These are phyloP conservation scores for Dioszegia hungarica DNA, from an alignment of 768 basidiomycete genomes.

Conservation along the genomic window DNA sequence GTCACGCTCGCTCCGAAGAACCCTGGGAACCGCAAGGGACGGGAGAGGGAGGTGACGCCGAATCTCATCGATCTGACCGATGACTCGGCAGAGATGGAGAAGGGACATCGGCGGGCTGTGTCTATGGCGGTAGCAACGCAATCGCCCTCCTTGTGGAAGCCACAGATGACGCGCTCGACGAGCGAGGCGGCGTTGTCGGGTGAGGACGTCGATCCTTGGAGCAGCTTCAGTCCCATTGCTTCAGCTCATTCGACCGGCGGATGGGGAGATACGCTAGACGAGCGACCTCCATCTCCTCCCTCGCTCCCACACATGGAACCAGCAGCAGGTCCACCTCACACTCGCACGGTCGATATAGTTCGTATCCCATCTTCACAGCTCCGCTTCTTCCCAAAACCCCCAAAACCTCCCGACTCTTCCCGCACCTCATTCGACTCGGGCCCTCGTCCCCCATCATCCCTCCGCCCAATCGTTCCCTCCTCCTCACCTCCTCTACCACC, in stretches of 20 bases:
- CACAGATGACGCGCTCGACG: neutral
- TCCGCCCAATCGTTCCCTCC: neutral
- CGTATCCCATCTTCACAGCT: conserved; percentile 35
- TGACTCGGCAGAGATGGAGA: conserved; percentile 9
- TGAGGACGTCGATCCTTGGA: neutral
- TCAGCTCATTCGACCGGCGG: neutral
- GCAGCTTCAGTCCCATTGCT: neutral
- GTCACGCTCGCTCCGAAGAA: conserved; percentile 33
- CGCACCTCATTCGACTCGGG: conserved; percentile 7
- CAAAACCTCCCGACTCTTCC: neutral
- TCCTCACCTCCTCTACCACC: no score
- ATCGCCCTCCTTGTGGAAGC: neutral
- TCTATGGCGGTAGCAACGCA: neutral
- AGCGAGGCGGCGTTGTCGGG: neutral
- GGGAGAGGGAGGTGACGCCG: neutral
- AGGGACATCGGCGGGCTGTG: neutral
- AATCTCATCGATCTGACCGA: conserved; percentile 12
- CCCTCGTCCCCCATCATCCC: neutral
- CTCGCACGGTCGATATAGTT: conserved; percentile 31
- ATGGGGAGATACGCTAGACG: no score
- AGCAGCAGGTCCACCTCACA: no score
- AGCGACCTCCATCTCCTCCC: no score
- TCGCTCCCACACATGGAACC: no score
- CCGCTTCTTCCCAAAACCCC: conserved; percentile 35
- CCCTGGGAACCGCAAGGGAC: neutral